Conservation (phyloP, 495 filamentous ascomycete genomes). For the Aspergillus haitiensis region DNA sequence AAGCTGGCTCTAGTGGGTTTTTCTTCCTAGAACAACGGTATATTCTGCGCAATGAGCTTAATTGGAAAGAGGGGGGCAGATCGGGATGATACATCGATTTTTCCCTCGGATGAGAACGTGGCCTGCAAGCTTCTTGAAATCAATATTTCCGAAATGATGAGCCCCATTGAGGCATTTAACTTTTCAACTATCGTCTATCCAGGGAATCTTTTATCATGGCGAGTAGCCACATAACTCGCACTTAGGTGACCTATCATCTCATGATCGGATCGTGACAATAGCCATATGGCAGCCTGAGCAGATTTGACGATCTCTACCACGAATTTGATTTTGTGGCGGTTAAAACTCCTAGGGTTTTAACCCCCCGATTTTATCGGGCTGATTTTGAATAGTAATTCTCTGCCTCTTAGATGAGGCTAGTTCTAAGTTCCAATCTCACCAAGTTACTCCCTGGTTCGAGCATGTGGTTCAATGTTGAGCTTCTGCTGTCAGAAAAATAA, state of each 20-base stretch:
- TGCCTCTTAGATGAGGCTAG: not conserved
- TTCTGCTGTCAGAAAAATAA: conserved; percentile 7
- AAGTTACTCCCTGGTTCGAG: not conserved
- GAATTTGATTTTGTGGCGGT: not conserved
- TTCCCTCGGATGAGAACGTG: conserved; percentile 22
- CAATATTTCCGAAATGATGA: conserved; percentile 17
- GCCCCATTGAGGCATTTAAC: conserved; percentile 2
- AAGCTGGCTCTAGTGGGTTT: conserved; percentile 1
- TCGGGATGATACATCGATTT: conserved; percentile 24
- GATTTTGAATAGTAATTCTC: not conserved
- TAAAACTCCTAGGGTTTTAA: not conserved
- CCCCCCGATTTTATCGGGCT: not conserved
- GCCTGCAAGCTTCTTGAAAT: conserved; percentile 21
- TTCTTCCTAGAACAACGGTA: conserved; percentile 13
- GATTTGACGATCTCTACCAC: not conserved
- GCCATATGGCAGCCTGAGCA: not conserved
- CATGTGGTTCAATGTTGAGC: not conserved
- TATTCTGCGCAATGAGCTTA: conserved; percentile 15
- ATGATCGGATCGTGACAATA: not conserved
- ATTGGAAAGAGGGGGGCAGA: conserved; percentile 13
- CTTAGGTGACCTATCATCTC: conserved; percentile 1
- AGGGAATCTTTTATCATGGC: not conserved
- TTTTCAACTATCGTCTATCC: not conserved
- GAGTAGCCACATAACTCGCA: not conserved
- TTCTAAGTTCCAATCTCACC: not conserved